Conservation (phyloP, 306 rosid genomes). For the Acacia crassicarpa region DNA sequence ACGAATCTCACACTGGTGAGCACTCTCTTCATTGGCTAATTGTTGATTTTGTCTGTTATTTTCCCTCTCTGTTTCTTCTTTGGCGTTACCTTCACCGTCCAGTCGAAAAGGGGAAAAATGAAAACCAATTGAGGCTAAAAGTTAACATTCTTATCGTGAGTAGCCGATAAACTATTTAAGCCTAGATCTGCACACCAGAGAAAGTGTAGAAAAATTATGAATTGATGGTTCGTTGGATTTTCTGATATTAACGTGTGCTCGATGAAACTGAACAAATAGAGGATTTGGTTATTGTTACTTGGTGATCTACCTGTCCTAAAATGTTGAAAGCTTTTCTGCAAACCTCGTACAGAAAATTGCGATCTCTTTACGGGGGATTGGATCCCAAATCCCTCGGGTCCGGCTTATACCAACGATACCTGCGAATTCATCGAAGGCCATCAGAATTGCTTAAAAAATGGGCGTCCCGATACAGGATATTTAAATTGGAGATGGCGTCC, state of each 20-base stretch:
- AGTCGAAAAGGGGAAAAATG: not conserved
- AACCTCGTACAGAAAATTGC: slow-evolving; percentile 58
- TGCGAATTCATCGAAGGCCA: slow-evolving; percentile 82
- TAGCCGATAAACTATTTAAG: not conserved
- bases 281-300: slow-evolving; percentile 4
- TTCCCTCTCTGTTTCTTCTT: not conserved
- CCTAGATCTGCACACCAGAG: slow-evolving; percentile 26
- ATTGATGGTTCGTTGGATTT: not conserved
- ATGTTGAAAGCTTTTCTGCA: not conserved
- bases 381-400: slow-evolving; percentile 69
- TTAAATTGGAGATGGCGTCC: slow-evolving; percentile 91
- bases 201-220: not conserved
- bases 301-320: not conserved
- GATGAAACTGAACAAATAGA: not conserved
- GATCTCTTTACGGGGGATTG: slow-evolving; percentile 80
- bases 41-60: not conserved
- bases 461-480: slow-evolving; percentile 76
- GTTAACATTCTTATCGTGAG: not conserved
- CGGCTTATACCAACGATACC: slow-evolving; percentile 65
- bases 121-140: not conserved
- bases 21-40: not conserved
- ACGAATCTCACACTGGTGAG: slow-evolving; percentile 41
- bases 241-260: not conserved
- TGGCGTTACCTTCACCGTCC: not conserved
- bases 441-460: slow-evolving; percentile 86